Evolutionary conservation across 495 filamentous ascomycete genomes (phyloP), one percentile per base, ranked within the genome.

Genomic region (Xeromyces bisporus): DNA sequence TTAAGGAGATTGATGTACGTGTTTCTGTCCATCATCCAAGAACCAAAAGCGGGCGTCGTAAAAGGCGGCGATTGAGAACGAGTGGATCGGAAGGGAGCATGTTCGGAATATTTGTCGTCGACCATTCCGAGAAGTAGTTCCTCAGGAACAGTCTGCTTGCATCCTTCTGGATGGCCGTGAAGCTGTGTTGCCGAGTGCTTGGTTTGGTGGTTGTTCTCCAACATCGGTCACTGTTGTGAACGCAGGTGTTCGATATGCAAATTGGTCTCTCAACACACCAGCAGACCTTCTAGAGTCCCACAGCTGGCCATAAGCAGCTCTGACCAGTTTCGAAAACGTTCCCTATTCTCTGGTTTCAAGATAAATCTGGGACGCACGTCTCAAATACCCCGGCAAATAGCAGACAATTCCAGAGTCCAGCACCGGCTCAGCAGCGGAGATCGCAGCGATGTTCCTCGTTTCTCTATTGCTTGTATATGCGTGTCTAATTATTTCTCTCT

Each of bases 201-300:
- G n/a, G n/a, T n/a, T n/a, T n/a, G 23, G 9, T 33, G 12, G 12
- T 5, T 33, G 9, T n/a, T n/a, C n/a, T n/a, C n/a, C n/a, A n/a
- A n/a, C n/a, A n/a, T n/a, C n/a, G n/a, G n/a, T n/a, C 20, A 21
- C 20, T 15, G 18, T 25, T 24, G 15, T 14, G 31, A 31, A 35
- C 27, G 36, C 36, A 56, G 56, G 58, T 53, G 51, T 50, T 61
- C 61, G 58, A 58, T 62, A 64, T 57, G 60, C 60, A 60, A 62
- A 62, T 46, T 57, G 58, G 58, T 51, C 56, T 61, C 60, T 60
- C 60, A 61, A 34, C 38, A 31, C 34, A 47, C 41, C 58, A 64
- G 60, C 41, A 58, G 57, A 62, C 58, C 57, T 54, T 62, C 58
- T 42, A 33, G 60, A 58, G 58, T 61, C 58, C 60, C 60, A 62